Evolutionary conservation across 1,284 basidiomycete genomes (phyloP), one percentile per base, ranked within the genome.

Genomic region (Melampsora abietis-canadensis): DNA sequence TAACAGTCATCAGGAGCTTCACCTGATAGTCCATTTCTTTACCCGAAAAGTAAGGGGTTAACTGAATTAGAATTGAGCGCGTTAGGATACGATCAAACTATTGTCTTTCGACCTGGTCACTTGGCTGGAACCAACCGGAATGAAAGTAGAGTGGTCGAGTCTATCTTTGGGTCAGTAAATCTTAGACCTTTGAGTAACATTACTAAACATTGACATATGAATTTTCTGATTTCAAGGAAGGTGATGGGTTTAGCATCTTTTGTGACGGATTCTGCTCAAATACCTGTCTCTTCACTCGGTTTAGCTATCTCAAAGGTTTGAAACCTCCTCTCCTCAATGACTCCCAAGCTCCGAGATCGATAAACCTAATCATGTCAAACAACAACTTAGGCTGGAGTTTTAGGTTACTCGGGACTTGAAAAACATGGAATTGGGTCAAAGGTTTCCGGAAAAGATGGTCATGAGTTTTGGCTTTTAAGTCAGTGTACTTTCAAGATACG

Each of bases 1-100:
- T 59, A 87, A 86, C 0, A 82, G 80, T 0, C 60, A 17, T 10
- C 60, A 14, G 60, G 60, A n/a, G 60, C 60, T 62, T 62, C 60
- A 24, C 27, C 60, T 19, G 17, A 2, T 14, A 62, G 60, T 34
- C 60, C 63, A 21, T 46, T 65, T 46, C 44, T 65, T n/a, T 65
- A 65, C 30, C 63, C 37, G 30, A 76, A 87, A 82, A 87, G 86
- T 79, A 91, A 92, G 81, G 90, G 89, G 14, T 81, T 88, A 48
- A 92, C 91, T 0, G 91, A 92, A 80, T 83, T 86, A 66, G 88
- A 82, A 0, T 83, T 92, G 12, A 87, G 89, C 0, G 81, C 80
- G 2, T 80, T 91, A 6, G 88, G 88, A 10, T 92, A 90, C 80
- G 79, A 82, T 12, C 88, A 90, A 62, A 87, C 87, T 0, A 86